Base-by-base conservation (phyloP, 768 basidiomycete species). In the Pleurotus cornucopiae region DNA sequence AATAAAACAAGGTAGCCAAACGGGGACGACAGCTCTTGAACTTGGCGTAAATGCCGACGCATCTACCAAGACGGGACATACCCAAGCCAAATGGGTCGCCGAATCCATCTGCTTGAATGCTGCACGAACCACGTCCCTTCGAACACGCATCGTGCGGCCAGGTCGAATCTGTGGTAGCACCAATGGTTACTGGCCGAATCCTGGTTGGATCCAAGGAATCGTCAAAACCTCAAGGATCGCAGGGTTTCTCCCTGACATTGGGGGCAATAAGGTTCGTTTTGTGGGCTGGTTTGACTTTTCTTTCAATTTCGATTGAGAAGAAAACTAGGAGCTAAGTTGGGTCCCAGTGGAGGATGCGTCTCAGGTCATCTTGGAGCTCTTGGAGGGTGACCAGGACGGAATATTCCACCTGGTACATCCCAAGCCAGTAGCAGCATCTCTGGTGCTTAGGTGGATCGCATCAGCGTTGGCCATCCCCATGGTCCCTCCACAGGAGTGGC, bases 181-280 rank as follows among this genome's bases (percentile, higher is more conserved):
- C 0, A 64, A 64, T 26, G 74, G 74, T 1, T 55, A 58, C 3
- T 76, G 74, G 74, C 70, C 66, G 55, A 26, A 56, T 18, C 54
- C 51, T 6, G 74, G 76, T 45, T 76, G 75, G 72, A 47, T 76
- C 39, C 73, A 75, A 18, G 58, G 63, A 38, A 41, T 76, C 5
- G 62, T 73, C 39, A 63, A 66, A 41, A 63, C 65, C 5, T 55
- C 60, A 2, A 30, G 46, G 2, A 5, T 45, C 5, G 5, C 63
- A n/a, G 56, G 57, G 25, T 60, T 59, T 46, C 38, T 68, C n/a
- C 66, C 64, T 14, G 4, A 7, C 1, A 12, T 53, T 41, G 9
- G 54, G 25, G 58, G 58, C 46, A 23, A 44, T 39, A 44, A 21
- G 41, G 51, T 53, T 16, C 38, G 51, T 26, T 39, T 20, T 53